Evolutionary conservation across 1,284 basidiomycete species (phyloP).

Genomic region (Sporisorium graminicola): DNA sequence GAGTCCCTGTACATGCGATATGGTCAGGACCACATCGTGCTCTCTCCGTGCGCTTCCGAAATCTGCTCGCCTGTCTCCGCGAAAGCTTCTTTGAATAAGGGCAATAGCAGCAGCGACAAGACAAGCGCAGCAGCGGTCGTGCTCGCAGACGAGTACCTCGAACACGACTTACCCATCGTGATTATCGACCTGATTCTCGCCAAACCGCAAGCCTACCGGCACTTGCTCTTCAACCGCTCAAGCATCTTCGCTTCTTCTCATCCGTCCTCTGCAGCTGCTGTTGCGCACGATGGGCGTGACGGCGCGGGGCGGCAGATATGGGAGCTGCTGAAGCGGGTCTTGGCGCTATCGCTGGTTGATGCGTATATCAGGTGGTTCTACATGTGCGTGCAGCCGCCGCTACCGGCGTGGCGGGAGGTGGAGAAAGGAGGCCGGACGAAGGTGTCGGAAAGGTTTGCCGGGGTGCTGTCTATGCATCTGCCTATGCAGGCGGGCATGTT

Average conservation of each 20-base stretch:
- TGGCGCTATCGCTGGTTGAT: slow-evolving; percentile 42
- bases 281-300: no score
- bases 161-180: slow-evolving; percentile 83
- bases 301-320: slow-evolving; percentile 3
- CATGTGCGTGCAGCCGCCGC: slow-evolving; percentile 69
- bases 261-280: background rate
- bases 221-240: slow-evolving; percentile 85
- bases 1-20: slow-evolving; percentile 46
- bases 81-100: background rate
- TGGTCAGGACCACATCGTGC: slow-evolving; percentile 44
- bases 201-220: slow-evolving; percentile 86
- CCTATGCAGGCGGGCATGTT: slow-evolving; percentile 35
- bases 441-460: background rate
- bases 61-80: slow-evolving; percentile 17
- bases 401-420: no score
- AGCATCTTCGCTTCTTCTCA: slow-evolving; percentile 16
- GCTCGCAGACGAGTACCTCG: slow-evolving; percentile 87
- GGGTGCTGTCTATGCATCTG: background rate
- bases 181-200: slow-evolving; percentile 87
- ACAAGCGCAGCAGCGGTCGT: slow-evolving; percentile 1
- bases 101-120: slow-evolving; percentile 68
- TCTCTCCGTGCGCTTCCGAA: slow-evolving; percentile 28
- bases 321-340: slow-evolving; percentile 14
- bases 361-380: slow-evolving; percentile 56
- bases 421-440: background rate